Conservation (phyloP, 495 filamentous ascomycete genomes). For the Staphylotrichum longicolle region DNA sequence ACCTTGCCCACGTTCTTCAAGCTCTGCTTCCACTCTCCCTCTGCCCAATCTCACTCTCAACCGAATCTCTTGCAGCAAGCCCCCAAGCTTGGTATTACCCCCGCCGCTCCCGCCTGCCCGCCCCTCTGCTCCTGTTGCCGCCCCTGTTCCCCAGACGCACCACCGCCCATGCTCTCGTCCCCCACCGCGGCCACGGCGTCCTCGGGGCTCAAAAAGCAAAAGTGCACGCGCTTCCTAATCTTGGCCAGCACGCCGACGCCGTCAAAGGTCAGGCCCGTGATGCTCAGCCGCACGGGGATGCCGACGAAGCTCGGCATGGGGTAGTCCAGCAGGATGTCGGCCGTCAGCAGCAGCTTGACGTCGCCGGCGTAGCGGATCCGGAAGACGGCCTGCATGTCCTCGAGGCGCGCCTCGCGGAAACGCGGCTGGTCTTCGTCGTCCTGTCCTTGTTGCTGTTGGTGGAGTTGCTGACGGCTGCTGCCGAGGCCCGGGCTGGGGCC, state of each 20-base stretch:
- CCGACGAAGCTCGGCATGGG: conserved; percentile 96
- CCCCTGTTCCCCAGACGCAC: conserved; percentile 15
- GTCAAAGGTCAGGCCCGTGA: conserved; percentile 92
- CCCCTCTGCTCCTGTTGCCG: conserved; percentile 20
- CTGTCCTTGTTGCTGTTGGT: conserved; percentile 21
- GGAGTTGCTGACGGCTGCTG: not conserved
- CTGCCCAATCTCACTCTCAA: conserved; percentile 95
- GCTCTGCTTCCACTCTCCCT: conserved; percentile 84
- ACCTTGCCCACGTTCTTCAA: conserved; percentile 98
- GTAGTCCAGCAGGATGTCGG: conserved; percentile 94
- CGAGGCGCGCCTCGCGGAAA: conserved; percentile 51
- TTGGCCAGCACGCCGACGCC: conserved; percentile 89
- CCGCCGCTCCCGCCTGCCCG: conserved; percentile 24
- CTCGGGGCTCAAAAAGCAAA: conserved; percentile 87
- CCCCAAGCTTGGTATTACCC: conserved; percentile 53
- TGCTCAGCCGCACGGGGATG: conserved; percentile 84
- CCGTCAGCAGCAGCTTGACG: conserved; percentile 79
- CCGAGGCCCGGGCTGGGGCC: too few species aligned
- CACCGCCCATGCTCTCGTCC: conserved; percentile 29
- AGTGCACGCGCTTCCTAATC: conserved; percentile 77
- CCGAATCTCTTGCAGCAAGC: conserved; percentile 86
- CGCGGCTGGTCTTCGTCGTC: conserved; percentile 28
- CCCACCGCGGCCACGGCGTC: conserved; percentile 72
- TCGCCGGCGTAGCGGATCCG: conserved; percentile 85
- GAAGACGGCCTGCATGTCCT: conserved; percentile 85